Conservation (phyloP, 345 rosid genomes). For the Physaria fendleri region DNA sequence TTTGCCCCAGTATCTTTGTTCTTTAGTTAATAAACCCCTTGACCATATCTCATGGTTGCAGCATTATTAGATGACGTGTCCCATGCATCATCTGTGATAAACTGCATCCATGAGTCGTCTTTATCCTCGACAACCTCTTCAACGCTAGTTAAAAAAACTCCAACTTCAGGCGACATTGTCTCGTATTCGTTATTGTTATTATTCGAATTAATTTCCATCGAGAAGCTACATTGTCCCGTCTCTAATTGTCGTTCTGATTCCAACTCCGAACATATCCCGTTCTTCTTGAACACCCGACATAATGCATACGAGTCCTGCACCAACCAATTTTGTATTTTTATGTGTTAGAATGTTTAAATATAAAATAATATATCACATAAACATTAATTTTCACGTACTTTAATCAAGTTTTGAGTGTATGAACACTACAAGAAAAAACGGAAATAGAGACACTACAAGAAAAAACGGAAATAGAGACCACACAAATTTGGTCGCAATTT, state of each 20-base stretch:
- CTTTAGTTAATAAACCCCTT: constrained; percentile 29
- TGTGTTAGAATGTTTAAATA: too few relatives aligned
- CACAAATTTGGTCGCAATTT: too few relatives aligned
- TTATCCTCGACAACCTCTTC: constrained; percentile 76
- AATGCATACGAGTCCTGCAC: constrained; percentile 76
- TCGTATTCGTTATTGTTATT: constrained; percentile 39
- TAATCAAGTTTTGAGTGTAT: too few relatives aligned
- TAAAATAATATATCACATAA: too few relatives aligned
- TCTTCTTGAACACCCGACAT: constrained; percentile 94
- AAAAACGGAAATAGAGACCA: too few relatives aligned
- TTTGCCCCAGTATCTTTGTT: not conserved
- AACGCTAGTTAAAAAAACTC: constrained; percentile 38
- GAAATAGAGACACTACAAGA: too few relatives aligned
- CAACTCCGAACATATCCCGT: constrained; percentile 62
- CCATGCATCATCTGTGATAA: constrained; percentile 92
- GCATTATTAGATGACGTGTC: constrained; percentile 45
- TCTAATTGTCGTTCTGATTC: constrained; percentile 48
- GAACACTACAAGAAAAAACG: too few relatives aligned
- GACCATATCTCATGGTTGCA: constrained; percentile 28
- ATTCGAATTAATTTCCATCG: constrained; percentile 43
- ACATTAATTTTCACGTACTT: too few relatives aligned
- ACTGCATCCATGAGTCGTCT: constrained; percentile 98
- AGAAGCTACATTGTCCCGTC: constrained; percentile 42
- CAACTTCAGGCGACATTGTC: constrained; percentile 74
- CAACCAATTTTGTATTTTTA: not conserved